A percentile compares a stretch with the other conserved stretches of the same genome.
Conservation (phyloP, 768 basidiomycete genomes). For the Pleurotus ostreatus region DNA sequence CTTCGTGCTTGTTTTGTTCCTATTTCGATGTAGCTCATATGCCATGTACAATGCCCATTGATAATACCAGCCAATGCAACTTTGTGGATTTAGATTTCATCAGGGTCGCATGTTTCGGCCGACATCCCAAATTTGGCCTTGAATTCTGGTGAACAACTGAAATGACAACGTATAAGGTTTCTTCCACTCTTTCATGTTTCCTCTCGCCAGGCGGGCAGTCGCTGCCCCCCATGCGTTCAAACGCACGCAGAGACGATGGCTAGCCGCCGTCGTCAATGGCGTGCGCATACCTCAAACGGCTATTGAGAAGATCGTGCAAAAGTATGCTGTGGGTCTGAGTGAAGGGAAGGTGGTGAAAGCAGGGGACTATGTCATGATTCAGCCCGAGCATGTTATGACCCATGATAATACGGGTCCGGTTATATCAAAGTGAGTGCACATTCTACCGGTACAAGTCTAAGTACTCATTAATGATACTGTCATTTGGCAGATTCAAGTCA, state of each 20-base stretch:
- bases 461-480: not conserved
- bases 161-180: not conserved
- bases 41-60: not conserved
- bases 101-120: not conserved
- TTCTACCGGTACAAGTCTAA: slow-evolving; percentile 4
- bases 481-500: slow-evolving; percentile 74
- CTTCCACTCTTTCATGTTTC: slow-evolving; percentile 3
- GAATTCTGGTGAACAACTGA: not conserved
- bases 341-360: slow-evolving; percentile 77
- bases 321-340: slow-evolving; percentile 89
- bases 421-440: slow-evolving; percentile 79
- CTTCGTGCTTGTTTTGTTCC: not conserved
- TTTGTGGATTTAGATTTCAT: not conserved
- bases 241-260: slow-evolving; percentile 19
- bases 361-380: slow-evolving; percentile 99
- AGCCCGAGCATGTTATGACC: slow-evolving; percentile 97
- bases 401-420: slow-evolving; percentile 99
- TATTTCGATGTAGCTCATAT: not conserved
- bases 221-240: not conserved
- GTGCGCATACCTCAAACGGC: slow-evolving; percentile 69
- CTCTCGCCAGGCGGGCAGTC: not conserved
- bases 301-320: slow-evolving; percentile 97
- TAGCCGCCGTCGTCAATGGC: slow-evolving; percentile 16
- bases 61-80: not conserved
- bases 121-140: not conserved